These are phyloP conservation scores for Xylaria sp. DNA, from an alignment of 2,329 filamentous ascomycete genomes.

Conservation along the genomic window DNA sequence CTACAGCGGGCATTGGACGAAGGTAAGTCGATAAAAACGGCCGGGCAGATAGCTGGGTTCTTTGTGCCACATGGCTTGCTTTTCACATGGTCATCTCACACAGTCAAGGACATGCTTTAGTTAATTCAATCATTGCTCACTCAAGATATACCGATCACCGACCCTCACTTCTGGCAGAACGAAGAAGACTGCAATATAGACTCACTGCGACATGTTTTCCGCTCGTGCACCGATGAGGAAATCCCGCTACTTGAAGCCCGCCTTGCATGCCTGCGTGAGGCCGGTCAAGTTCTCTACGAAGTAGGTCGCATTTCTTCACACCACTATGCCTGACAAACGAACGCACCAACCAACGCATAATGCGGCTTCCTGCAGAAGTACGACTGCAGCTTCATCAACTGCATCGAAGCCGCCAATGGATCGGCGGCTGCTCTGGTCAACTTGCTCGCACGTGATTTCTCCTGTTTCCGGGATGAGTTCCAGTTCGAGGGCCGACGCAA, in stretches of 20 bases:
- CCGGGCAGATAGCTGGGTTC: conserved; percentile 1
- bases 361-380: conserved; percentile 64
- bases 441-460: conserved; percentile 78
- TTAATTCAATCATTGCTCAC: conserved; percentile 34
- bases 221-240: conserved; percentile 82
- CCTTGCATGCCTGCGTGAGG: conserved; percentile 79
- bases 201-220: conserved; percentile 76
- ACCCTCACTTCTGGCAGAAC: conserved; percentile 83
- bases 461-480: conserved; percentile 84
- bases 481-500: conserved; percentile 72
- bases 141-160: conserved; percentile 84
- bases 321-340: conserved; percentile 13
- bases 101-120: conserved; percentile 19
- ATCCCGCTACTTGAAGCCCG: conserved; percentile 85
- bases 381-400: conserved; percentile 72
- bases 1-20: conserved; percentile 89
- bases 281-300: conserved; percentile 78
- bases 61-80: conserved; percentile 24
- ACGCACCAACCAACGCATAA: conserved; percentile 28
- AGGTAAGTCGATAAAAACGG: conserved; percentile 53
- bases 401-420: conserved; percentile 74
- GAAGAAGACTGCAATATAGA: conserved; percentile 78
- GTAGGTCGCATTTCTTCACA: conserved; percentile 51
- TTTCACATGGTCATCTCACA: conserved; percentile 25
- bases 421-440: conserved; percentile 89